Evolutionary conservation across 2,329 filamentous ascomycete species (phyloP), one percentile per base, ranked within the genome.

Genomic region (Ascochyta clinopodiicola): DNA sequence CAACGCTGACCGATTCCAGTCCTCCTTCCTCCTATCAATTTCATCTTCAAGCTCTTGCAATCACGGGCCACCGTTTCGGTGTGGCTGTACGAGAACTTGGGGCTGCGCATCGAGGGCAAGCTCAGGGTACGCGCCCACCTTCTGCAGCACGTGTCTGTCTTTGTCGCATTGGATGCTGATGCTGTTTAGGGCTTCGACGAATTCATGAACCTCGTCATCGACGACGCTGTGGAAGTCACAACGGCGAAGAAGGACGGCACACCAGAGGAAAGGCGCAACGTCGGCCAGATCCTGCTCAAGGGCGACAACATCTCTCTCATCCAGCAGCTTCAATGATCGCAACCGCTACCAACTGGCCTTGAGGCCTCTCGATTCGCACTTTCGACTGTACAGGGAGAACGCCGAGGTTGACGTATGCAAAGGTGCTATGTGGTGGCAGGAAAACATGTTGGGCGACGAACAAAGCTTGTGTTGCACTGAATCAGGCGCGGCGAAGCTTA

Each of bases 141-240:
- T n/a, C 24, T 32, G 25, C 39, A 42, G 29, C 22, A 39, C 25
- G 55, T 36, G 6, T 31, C 10, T 31, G 55, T 36, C 5, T 31
- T 3, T 31, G 29, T 44, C 52, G 31, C 35, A 10, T 31, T 43
- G 35, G 3, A 36, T 56, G 46, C 61, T 74, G 44, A 73, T 47
- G 40, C 4, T 24, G 61, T 32, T 34, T 60, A 96, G 92, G 93
- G 95, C 13, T 99, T 99, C 66, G 95, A 99, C 75, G 95, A 99
- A 78, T 99, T 98, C 80, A 97, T 99, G 93, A 99, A 99, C 80
- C 82, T 99, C 44, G 95, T 98, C 35, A 85, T 96, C 64, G 95
- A 99, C 72, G 92, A 99, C 68, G 95, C 95, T 27, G 87, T 97
- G 53, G 94, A 98, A 79, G 92, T 99, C 39, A 90, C 88, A 76